A percentile compares a stretch with the other conserved stretches of the same genome.
phyloP scores from a whole-genome alignment of 441 rosid genomes.

The Erodium moschatum region DNA sequence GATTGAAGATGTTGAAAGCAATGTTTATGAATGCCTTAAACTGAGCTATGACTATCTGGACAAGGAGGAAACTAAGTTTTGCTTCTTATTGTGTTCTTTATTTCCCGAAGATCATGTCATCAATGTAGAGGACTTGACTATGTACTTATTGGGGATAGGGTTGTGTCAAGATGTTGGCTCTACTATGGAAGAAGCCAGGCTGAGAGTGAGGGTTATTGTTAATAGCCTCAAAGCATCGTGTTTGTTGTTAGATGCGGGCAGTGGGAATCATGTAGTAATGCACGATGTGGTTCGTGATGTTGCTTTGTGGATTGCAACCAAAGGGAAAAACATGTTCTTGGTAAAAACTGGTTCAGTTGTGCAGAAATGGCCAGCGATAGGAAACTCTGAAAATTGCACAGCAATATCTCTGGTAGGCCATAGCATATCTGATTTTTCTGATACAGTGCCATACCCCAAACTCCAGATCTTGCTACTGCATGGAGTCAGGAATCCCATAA shows the following conservation, averaged over 20 bases:
- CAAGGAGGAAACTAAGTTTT: background rate
- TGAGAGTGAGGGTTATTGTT: background rate
- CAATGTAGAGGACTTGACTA: background rate
- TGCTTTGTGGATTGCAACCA: conserved; percentile 12
- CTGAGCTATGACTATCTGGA: background rate
- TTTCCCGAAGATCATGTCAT: background rate
- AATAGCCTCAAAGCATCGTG: conserved; percentile 10
- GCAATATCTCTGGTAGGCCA: conserved; percentile 12
- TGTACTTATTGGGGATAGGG: conserved; percentile 11
- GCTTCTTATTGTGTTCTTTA: background rate
- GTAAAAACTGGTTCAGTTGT: conserved; percentile 8
- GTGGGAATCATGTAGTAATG: conserved; percentile 7
- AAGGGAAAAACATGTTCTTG: background rate
- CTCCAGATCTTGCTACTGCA: background rate
- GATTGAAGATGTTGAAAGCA: background rate
- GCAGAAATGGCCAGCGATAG: conserved; percentile 3
- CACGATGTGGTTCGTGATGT: conserved; percentile 22
- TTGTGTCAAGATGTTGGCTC: background rate
- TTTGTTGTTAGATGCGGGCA: conserved; percentile 12
- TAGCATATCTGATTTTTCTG: background rate
- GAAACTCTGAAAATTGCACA: background rate
- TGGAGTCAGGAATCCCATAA: background rate
- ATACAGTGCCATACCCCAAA: background rate
- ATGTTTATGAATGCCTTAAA: background rate
- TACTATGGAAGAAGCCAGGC: background rate